phyloP scores from a whole-genome alignment of 192 early-diverging fungal genomes.

The Coemansia sp. region DNA sequence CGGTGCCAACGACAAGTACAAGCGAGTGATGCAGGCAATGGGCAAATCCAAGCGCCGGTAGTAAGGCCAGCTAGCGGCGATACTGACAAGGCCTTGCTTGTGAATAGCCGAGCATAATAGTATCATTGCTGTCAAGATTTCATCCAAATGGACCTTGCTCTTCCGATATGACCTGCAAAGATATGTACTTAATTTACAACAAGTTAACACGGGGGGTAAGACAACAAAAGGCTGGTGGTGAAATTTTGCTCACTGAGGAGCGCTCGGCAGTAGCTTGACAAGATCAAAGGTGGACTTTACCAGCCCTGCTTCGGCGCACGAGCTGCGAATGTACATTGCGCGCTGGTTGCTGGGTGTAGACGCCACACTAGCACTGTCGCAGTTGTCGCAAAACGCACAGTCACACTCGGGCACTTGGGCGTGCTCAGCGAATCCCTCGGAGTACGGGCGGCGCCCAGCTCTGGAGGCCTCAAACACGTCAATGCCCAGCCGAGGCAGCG shows the following conservation, averaged over 20 bases:
- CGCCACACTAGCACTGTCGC: neutral
- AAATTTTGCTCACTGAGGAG: constrained; percentile 20
- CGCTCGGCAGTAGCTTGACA: constrained; percentile 41
- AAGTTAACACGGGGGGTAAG: neutral
- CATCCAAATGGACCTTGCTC: neutral
- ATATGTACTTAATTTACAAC: neutral
- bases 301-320: constrained; percentile 41
- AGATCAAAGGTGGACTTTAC: constrained; percentile 50
- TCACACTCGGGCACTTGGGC: neutral
- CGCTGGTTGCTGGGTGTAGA: constrained; percentile 18
- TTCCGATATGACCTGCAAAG: neutral
- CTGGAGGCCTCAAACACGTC: constrained; percentile 16
- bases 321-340: constrained; percentile 43
- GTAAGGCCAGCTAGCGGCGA: neutral
- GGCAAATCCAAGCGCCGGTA: constrained; percentile 21
- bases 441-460: constrained; percentile 21
- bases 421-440: constrained; percentile 30
- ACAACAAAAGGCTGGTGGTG: neutral
- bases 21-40: constrained; percentile 39
- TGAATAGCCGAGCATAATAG: neutral
- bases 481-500: neutral
- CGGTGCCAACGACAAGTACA: constrained; percentile 23
- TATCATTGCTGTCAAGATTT: neutral
- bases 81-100: neutral
- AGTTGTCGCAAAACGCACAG: neutral